Base-by-base conservation (phyloP, 768 basidiomycete genomes). In the Melanogaster broomeanus region DNA sequence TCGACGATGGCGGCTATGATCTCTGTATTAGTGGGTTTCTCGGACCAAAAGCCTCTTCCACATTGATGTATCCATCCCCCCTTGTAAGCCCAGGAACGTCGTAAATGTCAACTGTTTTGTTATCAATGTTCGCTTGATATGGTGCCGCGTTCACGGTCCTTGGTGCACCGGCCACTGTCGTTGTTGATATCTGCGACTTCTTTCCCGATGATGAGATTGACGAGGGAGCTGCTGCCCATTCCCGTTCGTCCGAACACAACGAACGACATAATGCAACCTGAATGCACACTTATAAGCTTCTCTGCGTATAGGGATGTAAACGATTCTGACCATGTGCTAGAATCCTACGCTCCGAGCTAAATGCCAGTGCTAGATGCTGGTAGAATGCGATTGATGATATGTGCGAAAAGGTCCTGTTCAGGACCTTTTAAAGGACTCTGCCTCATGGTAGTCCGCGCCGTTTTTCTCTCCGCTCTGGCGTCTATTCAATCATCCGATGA, bases 241-340 rank as follows among this genome's bases (percentile, higher is more conserved):
- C 55, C 55, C 4, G 55, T 53, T 33, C 47, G 45, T 38, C 55
- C 55, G 24, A 56, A 52, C 22, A 56, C 52, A 11, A 56, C 55
- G 25, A n/a, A 56, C 43, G 37, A 51, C 49, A n/a, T 51, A 43
- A 11, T n/a, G 40, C 49, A 12, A n/a, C 49, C 49, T 51, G 25
- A 11, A 19, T 21, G 13, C 21, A 44, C 6, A 27, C 4, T 12
- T 42, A n/a, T 25, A 25, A 42, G 16, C 7, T 28, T 42, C 6
- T 25, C 7, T 42, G 8, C 25, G 3, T 3, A 12, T 25, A 2
- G 4, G 24, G 16, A 27, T 42, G 4, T 8, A 16, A 18, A 3
- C 16, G 15, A 27, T 42, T 25, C 41, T n/a, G 2, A 8, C 25
- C 24, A 37, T 37, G 6, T 37, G 31, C 15, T 5, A 1, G 12